A percentile compares a stretch with the other conserved stretches of the same genome.
These are phyloP conservation scores for Geopyxis carbonaria DNA, from an alignment of 495 filamentous ascomycete genomes.

Conservation along the genomic window DNA sequence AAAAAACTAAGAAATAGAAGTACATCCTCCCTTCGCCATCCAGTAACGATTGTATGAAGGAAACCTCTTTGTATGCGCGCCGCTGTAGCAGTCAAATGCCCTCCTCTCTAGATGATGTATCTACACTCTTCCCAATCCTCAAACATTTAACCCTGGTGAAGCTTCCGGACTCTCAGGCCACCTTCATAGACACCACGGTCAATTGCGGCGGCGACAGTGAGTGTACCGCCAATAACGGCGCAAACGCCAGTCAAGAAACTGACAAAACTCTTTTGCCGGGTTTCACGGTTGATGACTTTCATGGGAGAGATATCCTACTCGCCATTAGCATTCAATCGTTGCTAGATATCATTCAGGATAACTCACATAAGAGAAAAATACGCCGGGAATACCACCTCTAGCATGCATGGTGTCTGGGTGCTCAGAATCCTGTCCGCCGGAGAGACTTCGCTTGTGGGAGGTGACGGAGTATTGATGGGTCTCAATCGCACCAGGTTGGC, in stretches of 20 bases:
- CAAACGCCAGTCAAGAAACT: conserved; percentile 88
- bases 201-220: conserved; percentile 88
- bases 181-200: conserved; percentile 90
- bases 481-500: conserved; percentile 45
- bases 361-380: conserved; percentile 92
- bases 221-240: conserved; percentile 81
- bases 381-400: conserved; percentile 79
- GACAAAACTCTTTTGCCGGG: conserved; percentile 66
- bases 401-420: conserved; percentile 84
- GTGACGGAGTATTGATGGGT: conserved; percentile 97
- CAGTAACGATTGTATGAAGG: background rate
- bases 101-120: background rate
- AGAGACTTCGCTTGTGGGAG: conserved; percentile 72
- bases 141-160: conserved; percentile 37
- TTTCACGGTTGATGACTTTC: conserved; percentile 98
- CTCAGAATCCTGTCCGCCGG: conserved; percentile 60
- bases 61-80: background rate
- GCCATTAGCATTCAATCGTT: conserved; percentile 1
- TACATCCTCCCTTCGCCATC: background rate
- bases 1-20: conserved; percentile 1
- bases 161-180: conserved; percentile 62
- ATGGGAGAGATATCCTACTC: conserved; percentile 88
- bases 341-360: background rate
- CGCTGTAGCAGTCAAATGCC: background rate
- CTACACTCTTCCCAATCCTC: background rate